phyloP scores from a whole-genome alignment of 208 protist genomes.

The Jaenimonas drosophilae region DNA sequence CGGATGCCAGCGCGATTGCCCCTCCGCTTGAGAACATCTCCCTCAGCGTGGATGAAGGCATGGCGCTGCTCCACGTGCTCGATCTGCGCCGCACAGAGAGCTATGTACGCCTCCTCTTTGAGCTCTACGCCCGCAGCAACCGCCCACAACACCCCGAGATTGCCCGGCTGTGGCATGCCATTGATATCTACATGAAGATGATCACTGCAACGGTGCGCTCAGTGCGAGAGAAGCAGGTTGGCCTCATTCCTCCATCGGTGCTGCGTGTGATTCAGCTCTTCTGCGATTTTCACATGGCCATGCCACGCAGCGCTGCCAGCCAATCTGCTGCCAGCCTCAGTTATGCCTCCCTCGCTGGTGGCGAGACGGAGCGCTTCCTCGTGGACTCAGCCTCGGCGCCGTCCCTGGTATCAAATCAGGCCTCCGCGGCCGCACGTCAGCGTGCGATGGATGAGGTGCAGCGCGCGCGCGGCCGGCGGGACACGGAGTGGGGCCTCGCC shows the following conservation, averaged over 20 bases:
- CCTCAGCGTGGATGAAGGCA: slow-evolving; percentile 8
- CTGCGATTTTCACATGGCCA: slow-evolving; percentile 65
- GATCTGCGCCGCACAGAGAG: slow-evolving; percentile 8
- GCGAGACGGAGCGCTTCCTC: slow-evolving; percentile 75
- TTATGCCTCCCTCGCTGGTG: slow-evolving; percentile 4
- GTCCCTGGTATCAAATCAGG: slow-evolving; percentile 47
- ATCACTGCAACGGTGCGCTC: slow-evolving; percentile 46
- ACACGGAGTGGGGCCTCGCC: not conserved
- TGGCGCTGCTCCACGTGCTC: slow-evolving; percentile 7
- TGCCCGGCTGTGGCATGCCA: slow-evolving; percentile 63
- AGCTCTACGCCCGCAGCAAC: slow-evolving; percentile 37
- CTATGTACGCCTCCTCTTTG: slow-evolving; percentile 28
- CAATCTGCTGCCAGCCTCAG: not conserved
- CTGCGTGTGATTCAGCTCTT: slow-evolving; percentile 38
- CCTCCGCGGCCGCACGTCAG: slow-evolving; percentile 15
- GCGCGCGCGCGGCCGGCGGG: not conserved
- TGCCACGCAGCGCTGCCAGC: slow-evolving; percentile 11
- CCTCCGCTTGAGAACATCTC: slow-evolving; percentile 1
- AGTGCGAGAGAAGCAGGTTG: slow-evolving; percentile 18
- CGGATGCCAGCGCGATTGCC: not conserved
- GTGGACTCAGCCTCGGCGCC: slow-evolving; percentile 26
- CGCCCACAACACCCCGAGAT: slow-evolving; percentile 52
- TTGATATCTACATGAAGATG: slow-evolving; percentile 61
- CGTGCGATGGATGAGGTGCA: slow-evolving; percentile 14
- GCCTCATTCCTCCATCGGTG: slow-evolving; percentile 46